These are phyloP conservation scores for Pythium apleroticum DNA, from an alignment of 352 stramenopile species.

Conservation along the genomic window DNA sequence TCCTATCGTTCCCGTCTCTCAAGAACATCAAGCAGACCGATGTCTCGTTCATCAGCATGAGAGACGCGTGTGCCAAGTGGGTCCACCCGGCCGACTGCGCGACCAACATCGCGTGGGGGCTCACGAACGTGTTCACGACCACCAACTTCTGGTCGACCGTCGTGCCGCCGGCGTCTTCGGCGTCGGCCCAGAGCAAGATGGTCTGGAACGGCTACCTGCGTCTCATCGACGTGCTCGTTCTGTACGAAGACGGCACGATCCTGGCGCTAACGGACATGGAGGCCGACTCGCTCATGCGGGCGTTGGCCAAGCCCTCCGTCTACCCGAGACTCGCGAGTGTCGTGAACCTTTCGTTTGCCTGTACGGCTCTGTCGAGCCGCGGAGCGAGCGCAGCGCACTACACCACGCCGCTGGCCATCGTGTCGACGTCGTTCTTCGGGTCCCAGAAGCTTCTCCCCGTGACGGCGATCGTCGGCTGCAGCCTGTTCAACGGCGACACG, in stretches of 20 bases:
- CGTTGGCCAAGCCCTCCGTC: constrained; percentile 12
- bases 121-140: constrained; percentile 34
- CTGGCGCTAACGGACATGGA: constrained; percentile 44
- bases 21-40: not conserved
- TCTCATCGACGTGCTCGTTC: constrained; percentile 37
- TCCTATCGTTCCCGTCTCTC: constrained; percentile 2
- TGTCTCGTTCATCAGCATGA: constrained; percentile 8
- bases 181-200: not conserved
- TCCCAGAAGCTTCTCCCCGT: not conserved
- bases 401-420: not conserved
- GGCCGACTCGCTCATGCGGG: constrained; percentile 36
- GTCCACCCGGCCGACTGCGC: constrained; percentile 6
- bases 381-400: not conserved
- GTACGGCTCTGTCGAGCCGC: not conserved
- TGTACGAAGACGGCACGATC: constrained; percentile 41
- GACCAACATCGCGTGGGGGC: constrained; percentile 28
- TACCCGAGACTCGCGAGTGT: not conserved
- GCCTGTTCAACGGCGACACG: constrained; percentile 26
- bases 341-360: constrained; percentile 12
- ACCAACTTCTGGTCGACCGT: constrained; percentile 44
- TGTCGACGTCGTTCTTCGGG: not conserved
- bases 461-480: constrained; percentile 12
- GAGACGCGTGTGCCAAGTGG: constrained; percentile 1
- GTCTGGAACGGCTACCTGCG: constrained; percentile 28
- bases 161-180: not conserved